Conservation (phyloP, 1,139 yeast genomes). For the Martiniozyma asiatica region DNA sequence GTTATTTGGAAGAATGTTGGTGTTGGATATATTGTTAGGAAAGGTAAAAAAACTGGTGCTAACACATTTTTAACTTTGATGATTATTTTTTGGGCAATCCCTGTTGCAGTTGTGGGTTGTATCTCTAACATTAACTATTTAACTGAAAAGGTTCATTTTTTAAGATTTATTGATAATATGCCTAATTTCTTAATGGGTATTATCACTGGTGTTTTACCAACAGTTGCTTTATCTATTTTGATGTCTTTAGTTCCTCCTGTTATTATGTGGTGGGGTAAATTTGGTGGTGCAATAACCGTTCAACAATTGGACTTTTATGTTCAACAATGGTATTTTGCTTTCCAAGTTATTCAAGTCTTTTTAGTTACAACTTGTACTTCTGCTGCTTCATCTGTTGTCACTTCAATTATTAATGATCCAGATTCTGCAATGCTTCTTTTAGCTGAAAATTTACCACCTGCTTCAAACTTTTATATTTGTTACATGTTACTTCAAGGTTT, state of each 20-base stretch:
- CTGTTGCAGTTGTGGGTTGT: conserved; percentile 92
- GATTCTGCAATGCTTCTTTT: conserved; percentile 53
- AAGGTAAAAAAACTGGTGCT: conserved; percentile 28
- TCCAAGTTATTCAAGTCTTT: conserved; percentile 61
- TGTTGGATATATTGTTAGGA: conserved; percentile 31
- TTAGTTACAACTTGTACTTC: conserved; percentile 60
- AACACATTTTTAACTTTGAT: conserved; percentile 35
- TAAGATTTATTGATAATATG: conserved; percentile 56
- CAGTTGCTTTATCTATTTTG: conserved; percentile 66
- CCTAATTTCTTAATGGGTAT: conserved; percentile 64
- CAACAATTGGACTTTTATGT: conserved; percentile 62
- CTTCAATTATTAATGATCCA: conserved; percentile 55
- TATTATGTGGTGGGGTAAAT: conserved; percentile 52
- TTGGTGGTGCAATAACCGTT: conserved; percentile 53
- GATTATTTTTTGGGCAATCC: conserved; percentile 83
- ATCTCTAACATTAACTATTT: conserved; percentile 72
- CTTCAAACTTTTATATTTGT: conserved; percentile 76
- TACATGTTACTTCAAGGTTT: conserved; percentile 74
- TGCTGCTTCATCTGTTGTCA: conserved; percentile 63
- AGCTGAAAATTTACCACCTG: conserved; percentile 69
- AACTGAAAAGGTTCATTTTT: conserved; percentile 56
- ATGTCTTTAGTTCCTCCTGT: conserved; percentile 71
- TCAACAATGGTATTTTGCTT: conserved; percentile 63
- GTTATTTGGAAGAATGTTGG: conserved; percentile 71
- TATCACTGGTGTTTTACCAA: conserved; percentile 78